Evolutionary conservation across 73 alveolate species (phyloP).

Genomic region (Vitrella brassicaformis): DNA sequence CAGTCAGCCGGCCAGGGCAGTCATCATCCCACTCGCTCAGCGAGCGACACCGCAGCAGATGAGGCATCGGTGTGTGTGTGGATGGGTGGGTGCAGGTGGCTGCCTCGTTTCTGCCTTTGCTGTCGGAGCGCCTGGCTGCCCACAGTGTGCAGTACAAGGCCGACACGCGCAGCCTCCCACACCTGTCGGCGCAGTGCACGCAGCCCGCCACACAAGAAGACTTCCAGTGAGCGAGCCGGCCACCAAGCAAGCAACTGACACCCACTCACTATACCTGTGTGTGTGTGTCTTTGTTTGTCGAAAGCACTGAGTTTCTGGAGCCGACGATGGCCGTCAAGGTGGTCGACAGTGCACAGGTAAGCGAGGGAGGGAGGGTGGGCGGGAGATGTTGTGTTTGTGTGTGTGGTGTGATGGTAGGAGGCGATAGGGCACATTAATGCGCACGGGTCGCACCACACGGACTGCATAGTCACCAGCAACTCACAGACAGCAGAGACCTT

Average conservation of each 20-base stretch:
- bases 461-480: neutral
- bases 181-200: too few species aligned
- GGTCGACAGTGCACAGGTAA: neutral
- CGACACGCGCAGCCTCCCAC: neutral
- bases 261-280: too few species aligned
- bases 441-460: conserved; percentile 1
- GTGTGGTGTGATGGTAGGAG: neutral
- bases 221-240: too few species aligned
- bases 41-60: too few species aligned
- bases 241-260: too few species aligned
- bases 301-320: neutral
- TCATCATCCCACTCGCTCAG: too few species aligned
- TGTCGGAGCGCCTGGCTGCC: neutral
- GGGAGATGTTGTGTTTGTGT: neutral
- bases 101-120: neutral
- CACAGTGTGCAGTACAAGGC: neutral
- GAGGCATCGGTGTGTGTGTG: too few species aligned
- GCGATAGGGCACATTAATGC: conserved; percentile 1
- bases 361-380: neutral
- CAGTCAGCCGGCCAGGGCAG: too few species aligned
- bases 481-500: neutral
- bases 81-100: too few species aligned
- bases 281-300: too few species aligned
- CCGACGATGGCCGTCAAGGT: neutral
- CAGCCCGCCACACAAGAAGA: neutral